These are phyloP conservation scores for Xylogone sp. DNA, from an alignment of 2,329 filamentous ascomycete species.

Conservation along the genomic window DNA sequence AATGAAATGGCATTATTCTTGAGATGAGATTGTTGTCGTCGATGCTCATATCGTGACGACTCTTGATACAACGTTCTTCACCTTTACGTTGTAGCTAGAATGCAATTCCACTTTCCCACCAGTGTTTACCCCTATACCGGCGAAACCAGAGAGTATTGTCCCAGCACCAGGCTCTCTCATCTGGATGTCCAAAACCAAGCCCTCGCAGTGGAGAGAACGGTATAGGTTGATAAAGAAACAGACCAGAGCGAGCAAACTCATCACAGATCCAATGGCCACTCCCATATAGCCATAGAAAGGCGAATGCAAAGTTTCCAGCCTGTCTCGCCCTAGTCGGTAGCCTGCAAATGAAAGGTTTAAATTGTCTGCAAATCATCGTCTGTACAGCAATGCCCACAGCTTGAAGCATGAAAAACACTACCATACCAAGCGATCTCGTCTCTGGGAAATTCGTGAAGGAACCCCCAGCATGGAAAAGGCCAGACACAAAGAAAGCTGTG, in stretches of 20 bases:
- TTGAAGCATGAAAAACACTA: conserved; percentile 71
- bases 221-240: conserved; percentile 83
- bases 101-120: conserved; percentile 55
- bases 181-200: conserved; percentile 57
- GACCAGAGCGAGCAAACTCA: conserved; percentile 68
- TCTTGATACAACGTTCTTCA: too few relatives aligned
- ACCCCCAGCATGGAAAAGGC: conserved; percentile 66
- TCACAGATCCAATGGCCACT: conserved; percentile 67
- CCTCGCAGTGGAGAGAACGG: conserved; percentile 68
- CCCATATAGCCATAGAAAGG: conserved; percentile 62
- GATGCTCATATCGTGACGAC: too few relatives aligned
- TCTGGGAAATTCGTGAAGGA: conserved; percentile 61
- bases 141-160: conserved; percentile 41
- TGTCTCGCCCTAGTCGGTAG: conserved; percentile 45
- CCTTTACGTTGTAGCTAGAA: conserved; percentile 3
- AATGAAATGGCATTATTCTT: too few relatives aligned
- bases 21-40: too few relatives aligned
- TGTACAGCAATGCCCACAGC: conserved; percentile 63
- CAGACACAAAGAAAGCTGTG: conserved; percentile 63
- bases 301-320: conserved; percentile 57
- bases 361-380: conserved; percentile 30
- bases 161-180: conserved; percentile 68
- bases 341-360: conserved; percentile 30
- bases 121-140: conserved; percentile 58
- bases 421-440: conserved; percentile 47